Base-by-base conservation (phyloP, 2,329 filamentous ascomycete genomes). In the Aspergillus alliaceus region DNA sequence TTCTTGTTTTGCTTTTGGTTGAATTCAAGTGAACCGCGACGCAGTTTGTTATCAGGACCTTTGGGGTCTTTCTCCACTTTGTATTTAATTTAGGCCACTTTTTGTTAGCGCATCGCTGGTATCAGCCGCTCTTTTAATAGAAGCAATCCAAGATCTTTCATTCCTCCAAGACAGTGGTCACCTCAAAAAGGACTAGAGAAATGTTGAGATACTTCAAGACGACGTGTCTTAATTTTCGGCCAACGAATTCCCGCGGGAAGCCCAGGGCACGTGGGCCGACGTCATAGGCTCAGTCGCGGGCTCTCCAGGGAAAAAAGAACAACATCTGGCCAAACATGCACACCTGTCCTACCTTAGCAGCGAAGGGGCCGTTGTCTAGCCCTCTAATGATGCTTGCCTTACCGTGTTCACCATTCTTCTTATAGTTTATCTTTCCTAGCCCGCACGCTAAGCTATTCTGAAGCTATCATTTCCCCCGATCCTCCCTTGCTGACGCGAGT, bases 211-310 rank as follows among this genome's bases (percentile, higher is more conserved):
- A n/a, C n/a, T 24, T n/a, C 9, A 3, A 27, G 22, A 44, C 40
- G 27, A 48, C 44, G 29, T 48, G 44, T 48, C 15, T 48, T 3
- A 14, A 14, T 22, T 48, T 48, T 32, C 4, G 44, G 27, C 44
- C 44, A 48, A 32, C 44, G 32, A 32, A 48, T 48, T 48, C 46
- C 27, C 20, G 46, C 31, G 40, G 51, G 34, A 25, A 35, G 15
- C 40, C n/a, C 20, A 25, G 14, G 18, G 65, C 71, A 73, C 69
- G 71, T 73, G 70, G 66, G 50, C 44, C 69, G 69, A 73, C 71
- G 70, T 73, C 71, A 73, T 73, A 64, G 64, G 66, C 53, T 63
- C 55, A 57, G 52, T 49, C 53, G 54, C 50, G 32, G 34, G 58
- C 48, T 57, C 57, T 51, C 54, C 44, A 61, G 53, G 35, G 56